phyloP scores from a whole-genome alignment of 768 basidiomycete species.

The Hemileccinum impolitum region DNA sequence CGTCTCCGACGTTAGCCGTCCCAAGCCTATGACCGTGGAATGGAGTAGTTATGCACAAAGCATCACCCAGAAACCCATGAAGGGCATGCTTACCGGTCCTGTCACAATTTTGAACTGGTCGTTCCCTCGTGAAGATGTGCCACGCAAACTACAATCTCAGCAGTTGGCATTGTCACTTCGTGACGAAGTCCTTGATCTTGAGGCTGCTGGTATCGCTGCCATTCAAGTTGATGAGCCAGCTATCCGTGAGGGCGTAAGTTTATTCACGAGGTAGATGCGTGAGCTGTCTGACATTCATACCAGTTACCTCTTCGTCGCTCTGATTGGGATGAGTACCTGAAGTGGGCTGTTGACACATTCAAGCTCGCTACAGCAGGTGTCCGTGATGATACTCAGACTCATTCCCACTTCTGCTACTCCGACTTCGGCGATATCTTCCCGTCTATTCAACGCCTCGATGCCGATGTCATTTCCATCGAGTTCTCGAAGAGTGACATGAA shows the following conservation, averaged over 20 bases:
- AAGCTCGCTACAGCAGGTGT: conserved; percentile 97
- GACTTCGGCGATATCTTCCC: conserved; percentile 99
- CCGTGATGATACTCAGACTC: conserved; percentile 88
- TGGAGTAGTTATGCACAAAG: conserved; percentile 98
- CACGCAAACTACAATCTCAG: conserved; percentile 95
- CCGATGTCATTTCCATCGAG: conserved; percentile 98
- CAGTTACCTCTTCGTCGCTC: conserved; percentile 91
- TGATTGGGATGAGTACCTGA: conserved; percentile 96
- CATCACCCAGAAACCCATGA: conserved; percentile 91
- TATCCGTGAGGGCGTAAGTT: conserved; percentile 92
- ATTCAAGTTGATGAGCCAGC: conserved; percentile 99
- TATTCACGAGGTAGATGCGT: background rate
- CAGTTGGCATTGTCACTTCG: conserved; percentile 97
- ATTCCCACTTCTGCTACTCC: conserved; percentile 99
- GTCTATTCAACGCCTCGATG: conserved; percentile 93
- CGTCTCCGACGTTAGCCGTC: conserved; percentile 95
- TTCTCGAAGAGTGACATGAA: conserved; percentile 99
- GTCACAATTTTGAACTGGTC: conserved; percentile 99
- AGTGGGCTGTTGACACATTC: conserved; percentile 99
- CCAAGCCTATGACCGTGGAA: conserved; percentile 89
- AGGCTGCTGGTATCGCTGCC: conserved; percentile 93
- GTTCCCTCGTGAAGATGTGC: conserved; percentile 98
- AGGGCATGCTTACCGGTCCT: conserved; percentile 98
- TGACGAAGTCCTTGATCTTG: conserved; percentile 96
- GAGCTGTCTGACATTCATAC: conserved; percentile 1